Percentiles rank a stretch among this genome's conserved stretches.
Evolutionary conservation across 768 basidiomycete genomes (phyloP).

Genomic region (Mycena maculata): DNA sequence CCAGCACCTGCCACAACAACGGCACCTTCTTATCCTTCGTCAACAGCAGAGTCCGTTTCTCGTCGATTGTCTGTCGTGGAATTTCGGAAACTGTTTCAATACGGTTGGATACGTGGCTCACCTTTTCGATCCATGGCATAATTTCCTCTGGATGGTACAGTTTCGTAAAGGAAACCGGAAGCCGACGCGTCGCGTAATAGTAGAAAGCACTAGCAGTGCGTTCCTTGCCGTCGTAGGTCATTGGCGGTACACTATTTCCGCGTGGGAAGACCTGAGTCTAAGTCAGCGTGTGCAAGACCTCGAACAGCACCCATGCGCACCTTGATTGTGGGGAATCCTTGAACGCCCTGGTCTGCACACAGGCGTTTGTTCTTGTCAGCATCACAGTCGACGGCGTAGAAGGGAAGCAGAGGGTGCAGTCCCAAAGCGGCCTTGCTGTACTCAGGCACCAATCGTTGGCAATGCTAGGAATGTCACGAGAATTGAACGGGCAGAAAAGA

Average conservation of each 20-base stretch:
- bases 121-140: slow-evolving; percentile 75
- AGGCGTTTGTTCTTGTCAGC: slow-evolving; percentile 81
- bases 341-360: slow-evolving; percentile 85
- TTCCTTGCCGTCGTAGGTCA: slow-evolving; percentile 74
- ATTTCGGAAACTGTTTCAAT: neutral
- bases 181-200: slow-evolving; percentile 78
- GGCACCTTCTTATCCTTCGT: slow-evolving; percentile 84
- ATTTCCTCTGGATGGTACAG: slow-evolving; percentile 69
- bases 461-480: slow-evolving; percentile 67
- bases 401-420: slow-evolving; percentile 83
- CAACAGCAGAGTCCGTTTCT: slow-evolving; percentile 72
- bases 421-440: slow-evolving; percentile 84
- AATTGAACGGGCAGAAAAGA: neutral
- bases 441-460: slow-evolving; percentile 87
- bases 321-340: slow-evolving; percentile 96
- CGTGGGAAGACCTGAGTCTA: slow-evolving; percentile 77
- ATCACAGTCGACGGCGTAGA: slow-evolving; percentile 96
- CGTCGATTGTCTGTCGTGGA: slow-evolving; percentile 45
- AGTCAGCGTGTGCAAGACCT: slow-evolving; percentile 14
- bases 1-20: slow-evolving; percentile 83
- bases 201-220: slow-evolving; percentile 79
- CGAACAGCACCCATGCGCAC: slow-evolving; percentile 45
- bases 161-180: slow-evolving; percentile 78
- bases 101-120: neutral
- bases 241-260: slow-evolving; percentile 69